A percentile compares a stretch with the other conserved stretches of the same genome.
phyloP scores from a whole-genome alignment of 1,284 basidiomycete species.

The Apiotrichum porosum region DNA sequence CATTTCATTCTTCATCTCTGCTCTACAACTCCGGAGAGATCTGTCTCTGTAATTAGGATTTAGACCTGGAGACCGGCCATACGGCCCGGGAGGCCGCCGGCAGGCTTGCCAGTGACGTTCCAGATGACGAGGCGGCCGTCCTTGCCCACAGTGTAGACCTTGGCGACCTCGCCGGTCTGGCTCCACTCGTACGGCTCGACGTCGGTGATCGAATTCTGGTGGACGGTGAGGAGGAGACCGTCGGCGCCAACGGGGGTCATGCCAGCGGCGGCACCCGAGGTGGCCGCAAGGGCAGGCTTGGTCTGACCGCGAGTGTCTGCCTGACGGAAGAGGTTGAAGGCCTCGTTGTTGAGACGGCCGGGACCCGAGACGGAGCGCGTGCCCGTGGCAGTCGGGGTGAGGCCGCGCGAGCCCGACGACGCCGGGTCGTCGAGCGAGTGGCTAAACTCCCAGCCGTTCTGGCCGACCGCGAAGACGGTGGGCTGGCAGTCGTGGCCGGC shows the following conservation, averaged over 20 bases:
- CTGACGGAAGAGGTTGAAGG: conserved; percentile 90
- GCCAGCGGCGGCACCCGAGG: conserved; percentile 45
- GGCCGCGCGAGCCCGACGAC: conserved; percentile 31
- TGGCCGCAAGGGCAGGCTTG: conserved; percentile 43
- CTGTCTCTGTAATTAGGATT: no score
- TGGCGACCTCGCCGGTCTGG: conserved; percentile 59
- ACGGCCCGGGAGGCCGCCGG: conserved; percentile 25
- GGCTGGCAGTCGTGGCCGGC: conserved; percentile 99
- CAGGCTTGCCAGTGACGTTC: conserved; percentile 53
- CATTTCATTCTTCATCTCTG: neutral
- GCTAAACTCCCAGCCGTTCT: conserved; percentile 65
- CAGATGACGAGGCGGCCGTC: conserved; percentile 93
- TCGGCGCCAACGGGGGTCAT: conserved; percentile 37
- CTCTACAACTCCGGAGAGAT: no score
- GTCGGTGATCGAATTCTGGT: conserved; percentile 98
- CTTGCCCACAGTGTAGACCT: conserved; percentile 87
- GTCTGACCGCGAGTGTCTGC: conserved; percentile 82
- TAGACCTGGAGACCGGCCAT: conserved; percentile 29
- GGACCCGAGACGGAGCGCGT: conserved; percentile 48
- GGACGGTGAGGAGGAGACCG: conserved; percentile 76
- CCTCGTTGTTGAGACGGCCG: conserved; percentile 86
- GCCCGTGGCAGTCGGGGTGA: conserved; percentile 41
- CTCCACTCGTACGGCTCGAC: conserved; percentile 69
- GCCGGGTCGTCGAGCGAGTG: conserved; percentile 75
- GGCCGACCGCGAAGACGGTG: conserved; percentile 70